Evolutionary conservation across 2,329 filamentous ascomycete species (phyloP).

Genomic region (Diaporthe velutina): DNA sequence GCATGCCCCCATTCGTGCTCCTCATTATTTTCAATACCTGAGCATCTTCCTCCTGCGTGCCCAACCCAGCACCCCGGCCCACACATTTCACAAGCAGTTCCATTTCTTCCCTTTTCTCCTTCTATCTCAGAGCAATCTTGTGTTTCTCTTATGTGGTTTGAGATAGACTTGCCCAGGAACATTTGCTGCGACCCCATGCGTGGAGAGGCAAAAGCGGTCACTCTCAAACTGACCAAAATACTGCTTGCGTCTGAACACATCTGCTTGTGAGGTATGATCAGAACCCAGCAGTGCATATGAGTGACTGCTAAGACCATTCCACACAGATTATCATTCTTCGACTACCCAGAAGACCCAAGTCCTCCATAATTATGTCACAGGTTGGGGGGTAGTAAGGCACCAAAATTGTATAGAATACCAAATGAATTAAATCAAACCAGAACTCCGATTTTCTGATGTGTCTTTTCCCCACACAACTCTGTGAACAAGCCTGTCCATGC

Average conservation of each 20-base stretch:
- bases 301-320: too few species aligned
- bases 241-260: not conserved
- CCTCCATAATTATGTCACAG: too few species aligned
- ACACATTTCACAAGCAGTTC: too few species aligned
- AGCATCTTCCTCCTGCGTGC: too few species aligned
- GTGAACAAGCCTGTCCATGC: slow-evolving; percentile 7
- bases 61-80: too few species aligned
- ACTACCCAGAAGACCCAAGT: too few species aligned
- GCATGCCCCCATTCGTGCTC: not conserved
- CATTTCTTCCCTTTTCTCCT: too few species aligned
- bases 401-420: not conserved
- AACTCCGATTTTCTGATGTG: slow-evolving; percentile 22
- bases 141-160: not conserved
- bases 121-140: too few species aligned
- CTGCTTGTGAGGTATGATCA: not conserved
- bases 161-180: not conserved
- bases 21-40: too few species aligned
- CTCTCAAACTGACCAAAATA: not conserved
- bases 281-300: not conserved
- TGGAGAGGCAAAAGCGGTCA: not conserved
- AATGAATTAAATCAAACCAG: not conserved
- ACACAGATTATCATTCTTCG: too few species aligned
- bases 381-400: too few species aligned
- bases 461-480: slow-evolving; percentile 13
- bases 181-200: not conserved